A percentile compares a stretch with the other conserved stretches of the same genome.
phyloP scores from a whole-genome alignment of 768 basidiomycete species.

The Myochromella boudieri region DNA sequence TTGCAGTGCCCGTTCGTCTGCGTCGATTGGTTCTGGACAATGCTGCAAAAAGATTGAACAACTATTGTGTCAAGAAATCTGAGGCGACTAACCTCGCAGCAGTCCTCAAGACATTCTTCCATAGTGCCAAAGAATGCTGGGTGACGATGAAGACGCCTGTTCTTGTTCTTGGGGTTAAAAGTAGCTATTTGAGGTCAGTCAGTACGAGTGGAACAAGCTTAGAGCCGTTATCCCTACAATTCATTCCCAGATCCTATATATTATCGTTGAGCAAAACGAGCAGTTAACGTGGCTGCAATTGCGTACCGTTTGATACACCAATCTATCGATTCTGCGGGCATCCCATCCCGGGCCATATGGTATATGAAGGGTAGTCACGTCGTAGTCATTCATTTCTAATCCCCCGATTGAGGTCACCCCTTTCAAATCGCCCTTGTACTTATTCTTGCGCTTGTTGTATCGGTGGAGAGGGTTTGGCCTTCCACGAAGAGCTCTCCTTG shows the following conservation, averaged over 20 bases:
- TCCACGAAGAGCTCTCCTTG: conserved; percentile 48
- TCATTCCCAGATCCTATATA: conserved; percentile 55
- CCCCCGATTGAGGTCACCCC: conserved; percentile 36
- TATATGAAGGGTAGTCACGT: conserved; percentile 52
- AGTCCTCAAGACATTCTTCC: conserved; percentile 57
- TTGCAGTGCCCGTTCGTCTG: conserved; percentile 54
- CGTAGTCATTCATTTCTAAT: conserved; percentile 58
- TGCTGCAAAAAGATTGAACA: conserved; percentile 29
- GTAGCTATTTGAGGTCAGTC: conserved; percentile 36
- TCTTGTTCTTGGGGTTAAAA: conserved; percentile 65
- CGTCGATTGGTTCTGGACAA: conserved; percentile 55
- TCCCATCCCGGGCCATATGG: conserved; percentile 65
- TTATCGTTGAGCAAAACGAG: too few relatives aligned
- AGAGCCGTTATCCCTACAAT: conserved; percentile 38
- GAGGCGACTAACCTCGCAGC: conserved; percentile 47
- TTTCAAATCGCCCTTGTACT: conserved; percentile 59
- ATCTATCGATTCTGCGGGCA: conserved; percentile 52
- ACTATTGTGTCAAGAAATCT: neutral
- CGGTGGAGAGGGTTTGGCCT: conserved; percentile 35
- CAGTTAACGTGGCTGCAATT: too few relatives aligned
- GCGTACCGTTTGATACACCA: conserved; percentile 56
- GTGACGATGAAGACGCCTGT: conserved; percentile 58
- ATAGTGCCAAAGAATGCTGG: conserved; percentile 63
- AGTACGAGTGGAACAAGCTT: neutral
- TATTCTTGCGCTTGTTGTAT: conserved; percentile 33